Base-by-base conservation (phyloP, 768 basidiomycete species). In the Suillus lakei region DNA sequence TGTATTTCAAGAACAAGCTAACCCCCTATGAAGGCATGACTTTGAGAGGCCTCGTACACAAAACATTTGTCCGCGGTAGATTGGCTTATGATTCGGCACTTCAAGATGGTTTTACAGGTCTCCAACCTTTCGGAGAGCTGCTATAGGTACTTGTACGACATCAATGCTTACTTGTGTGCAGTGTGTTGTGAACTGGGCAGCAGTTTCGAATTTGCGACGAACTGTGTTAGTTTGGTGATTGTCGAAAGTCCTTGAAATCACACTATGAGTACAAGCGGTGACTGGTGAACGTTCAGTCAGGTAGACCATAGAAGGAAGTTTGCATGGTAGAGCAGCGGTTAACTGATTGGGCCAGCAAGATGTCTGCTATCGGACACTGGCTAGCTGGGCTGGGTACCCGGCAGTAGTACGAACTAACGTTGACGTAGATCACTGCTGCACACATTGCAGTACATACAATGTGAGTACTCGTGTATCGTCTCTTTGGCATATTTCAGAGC, bases 1-100 rank as follows among this genome's bases (percentile, higher is more conserved):
- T 98, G 15, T 83, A 89, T 60, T 98, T 97, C 85, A 98, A 95
- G 83, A 98, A 99, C 80, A 96, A 96, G 78, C 72, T 98, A 21
- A 93, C 93, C 5, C 92, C 97, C 1, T 99, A 96, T 74, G 86
- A 92, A 69, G 96, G 95, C 4, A 80, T 86, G 71, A 82, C 72
- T 21, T 82, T 98, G 54, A 80, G 69, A 16, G 97, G 97, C 0
- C 79, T 80, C 23, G 92, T 96, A 38, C 80, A 86, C 66, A 81
- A 89, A 76, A 95, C 93, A 0, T 94, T 86, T 75, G 79, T 99
- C 26, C 86, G 95, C 5, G 96, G 95, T 4, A 69, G 74, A 23
- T 74, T 91, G 55, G 86, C 91, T 1, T 98, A 92, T 76, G 84
- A 88, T 65, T 66, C 53, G 48, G 58, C 46, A 34, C 58, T 41